These are phyloP conservation scores for Pseudogymnoascus sp. DNA, from an alignment of 2,329 filamentous ascomycete genomes.

Conservation along the genomic window DNA sequence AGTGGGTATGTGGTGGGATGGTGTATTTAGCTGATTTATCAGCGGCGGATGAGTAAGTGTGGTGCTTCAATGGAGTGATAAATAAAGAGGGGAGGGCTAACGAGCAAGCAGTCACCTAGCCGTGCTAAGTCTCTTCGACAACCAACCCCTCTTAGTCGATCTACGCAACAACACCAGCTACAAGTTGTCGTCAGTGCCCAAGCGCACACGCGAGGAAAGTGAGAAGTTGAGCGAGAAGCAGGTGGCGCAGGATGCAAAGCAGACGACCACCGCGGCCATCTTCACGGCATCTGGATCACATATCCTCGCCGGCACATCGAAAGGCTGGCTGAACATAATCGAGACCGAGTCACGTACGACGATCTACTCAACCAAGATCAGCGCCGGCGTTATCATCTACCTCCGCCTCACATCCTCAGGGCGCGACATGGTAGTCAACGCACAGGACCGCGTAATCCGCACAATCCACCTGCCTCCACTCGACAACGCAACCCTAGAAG, in stretches of 20 bases:
- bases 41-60: constrained; percentile 71
- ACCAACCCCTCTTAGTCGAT: constrained; percentile 83
- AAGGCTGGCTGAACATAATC: constrained; percentile 94
- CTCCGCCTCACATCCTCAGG: constrained; percentile 79
- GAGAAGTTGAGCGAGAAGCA: constrained; percentile 71
- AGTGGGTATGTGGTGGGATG: constrained; percentile 79
- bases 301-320: constrained; percentile 86
- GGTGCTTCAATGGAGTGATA: neutral
- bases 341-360: constrained; percentile 72
- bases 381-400: constrained; percentile 79
- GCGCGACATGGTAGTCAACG: constrained; percentile 81
- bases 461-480: constrained; percentile 84
- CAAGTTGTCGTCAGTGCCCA: constrained; percentile 73
- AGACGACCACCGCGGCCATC: constrained; percentile 86
- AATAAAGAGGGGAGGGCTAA: neutral
- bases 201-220: constrained; percentile 63
- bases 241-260: constrained; percentile 83
- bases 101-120: constrained; percentile 60
- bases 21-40: constrained; percentile 96
- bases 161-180: constrained; percentile 60
- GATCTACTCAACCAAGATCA: constrained; percentile 84
- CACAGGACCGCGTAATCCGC: constrained; percentile 88
- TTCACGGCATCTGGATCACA: constrained; percentile 82
- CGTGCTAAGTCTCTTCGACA: constrained; percentile 88
- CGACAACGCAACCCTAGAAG: constrained; percentile 59